Conservation (phyloP, 2,329 filamentous ascomycete species). For the Epichloe typhina region DNA sequence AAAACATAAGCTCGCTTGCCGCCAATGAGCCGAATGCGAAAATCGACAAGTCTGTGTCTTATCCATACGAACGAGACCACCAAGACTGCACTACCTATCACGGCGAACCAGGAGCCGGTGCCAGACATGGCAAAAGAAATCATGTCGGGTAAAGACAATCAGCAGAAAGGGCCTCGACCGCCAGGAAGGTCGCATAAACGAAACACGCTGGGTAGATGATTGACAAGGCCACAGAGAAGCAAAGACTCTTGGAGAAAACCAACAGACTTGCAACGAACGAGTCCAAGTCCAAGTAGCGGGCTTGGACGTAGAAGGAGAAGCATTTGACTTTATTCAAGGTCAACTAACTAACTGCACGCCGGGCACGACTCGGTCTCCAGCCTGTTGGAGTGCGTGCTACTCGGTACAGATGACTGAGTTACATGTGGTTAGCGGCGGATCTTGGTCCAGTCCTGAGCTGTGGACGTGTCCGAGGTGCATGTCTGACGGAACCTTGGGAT, state of each 20-base stretch:
- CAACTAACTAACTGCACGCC: background rate
- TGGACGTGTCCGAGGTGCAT: conserved; percentile 5
- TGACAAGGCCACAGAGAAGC: background rate
- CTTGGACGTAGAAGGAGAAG: background rate
- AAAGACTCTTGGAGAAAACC: background rate
- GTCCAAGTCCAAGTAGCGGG: background rate
- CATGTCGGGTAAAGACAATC: background rate
- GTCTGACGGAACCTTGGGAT: conserved; percentile 2
- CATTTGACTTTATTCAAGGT: too few species aligned
- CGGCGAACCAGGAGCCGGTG: background rate
- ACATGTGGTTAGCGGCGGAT: background rate
- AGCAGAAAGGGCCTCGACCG: background rate
- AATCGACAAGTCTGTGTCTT: conserved; percentile 12
- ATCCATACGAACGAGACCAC: conserved; percentile 10
- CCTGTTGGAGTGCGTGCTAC: background rate
- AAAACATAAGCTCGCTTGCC: conserved; percentile 20
- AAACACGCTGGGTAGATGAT: background rate
- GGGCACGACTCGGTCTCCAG: background rate
- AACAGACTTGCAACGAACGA: background rate
- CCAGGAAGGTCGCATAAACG: background rate
- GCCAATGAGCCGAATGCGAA: conserved; percentile 18
- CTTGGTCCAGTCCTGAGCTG: background rate
- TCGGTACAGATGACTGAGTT: too few species aligned
- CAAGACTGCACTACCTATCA: conserved; percentile 3
- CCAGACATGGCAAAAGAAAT: background rate